Conservation (phyloP, 208 protist genomes). For the Wallacemonas sp. region DNA sequence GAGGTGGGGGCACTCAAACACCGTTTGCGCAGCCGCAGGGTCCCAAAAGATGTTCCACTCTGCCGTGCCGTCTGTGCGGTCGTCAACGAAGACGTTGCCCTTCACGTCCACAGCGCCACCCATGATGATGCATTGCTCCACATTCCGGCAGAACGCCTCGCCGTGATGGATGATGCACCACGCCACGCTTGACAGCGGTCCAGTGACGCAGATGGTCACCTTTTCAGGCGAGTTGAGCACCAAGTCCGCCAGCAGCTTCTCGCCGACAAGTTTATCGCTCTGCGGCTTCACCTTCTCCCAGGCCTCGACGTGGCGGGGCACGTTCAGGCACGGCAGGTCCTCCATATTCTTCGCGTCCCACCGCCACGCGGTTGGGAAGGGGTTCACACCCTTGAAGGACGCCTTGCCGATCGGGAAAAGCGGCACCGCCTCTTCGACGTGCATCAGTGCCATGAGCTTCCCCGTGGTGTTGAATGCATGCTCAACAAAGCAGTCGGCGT, state of each 20-base stretch:
- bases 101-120: constrained; percentile 79
- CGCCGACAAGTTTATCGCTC: constrained; percentile 56
- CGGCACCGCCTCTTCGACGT: constrained; percentile 28
- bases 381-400: constrained; percentile 77
- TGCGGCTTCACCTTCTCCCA: constrained; percentile 44
- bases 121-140: constrained; percentile 89
- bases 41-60: constrained; percentile 94
- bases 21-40: constrained; percentile 61
- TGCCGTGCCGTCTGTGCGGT: constrained; percentile 67
- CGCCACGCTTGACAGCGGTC: constrained; percentile 81
- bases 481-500: constrained; percentile 83
- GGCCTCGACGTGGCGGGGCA: constrained; percentile 39
- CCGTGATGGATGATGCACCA: constrained; percentile 85
- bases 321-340: constrained; percentile 81
- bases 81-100: constrained; percentile 81
- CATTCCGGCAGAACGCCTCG: constrained; percentile 65
- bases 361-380: constrained; percentile 83
- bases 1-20: constrained; percentile 56
- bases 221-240: constrained; percentile 67
- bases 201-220: constrained; percentile 88
- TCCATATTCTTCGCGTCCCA: constrained; percentile 83
- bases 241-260: constrained; percentile 76
- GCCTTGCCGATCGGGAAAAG: constrained; percentile 73
- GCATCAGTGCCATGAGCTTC: constrained; percentile 78
- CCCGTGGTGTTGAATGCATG: constrained; percentile 71